Conservation (phyloP, 179 eudicot species). For the Beta macrorhiza region DNA sequence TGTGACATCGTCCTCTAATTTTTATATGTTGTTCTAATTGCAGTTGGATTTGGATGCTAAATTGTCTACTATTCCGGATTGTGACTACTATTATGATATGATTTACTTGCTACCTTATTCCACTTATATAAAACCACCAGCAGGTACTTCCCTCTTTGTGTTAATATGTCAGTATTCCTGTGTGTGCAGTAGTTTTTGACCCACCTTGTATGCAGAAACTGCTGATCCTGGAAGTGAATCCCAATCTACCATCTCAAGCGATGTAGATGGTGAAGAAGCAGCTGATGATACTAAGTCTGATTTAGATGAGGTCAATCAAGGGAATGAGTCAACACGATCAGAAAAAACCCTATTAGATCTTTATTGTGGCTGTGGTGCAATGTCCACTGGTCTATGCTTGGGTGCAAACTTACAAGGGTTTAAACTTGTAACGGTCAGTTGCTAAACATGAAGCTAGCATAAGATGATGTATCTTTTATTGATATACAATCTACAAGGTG, state of each 20-base stretch:
- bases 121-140: constrained; percentile 34
- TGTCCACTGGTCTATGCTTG: constrained; percentile 85
- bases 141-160: constrained; percentile 31
- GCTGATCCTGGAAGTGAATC: constrained; percentile 39
- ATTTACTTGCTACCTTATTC: constrained; percentile 38
- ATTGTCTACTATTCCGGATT: constrained; percentile 30
- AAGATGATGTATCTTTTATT: no score
- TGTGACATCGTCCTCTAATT: no score
- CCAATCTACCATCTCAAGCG: constrained; percentile 58
- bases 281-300: constrained; percentile 14
- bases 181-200: neutral
- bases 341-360: constrained; percentile 56
- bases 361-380: constrained; percentile 82
- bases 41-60: constrained; percentile 45
- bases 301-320: constrained; percentile 16
- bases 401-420: constrained; percentile 60
- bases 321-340: neutral
- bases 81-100: constrained; percentile 63
- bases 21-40: neutral
- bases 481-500: neutral
- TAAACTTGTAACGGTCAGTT: constrained; percentile 64
- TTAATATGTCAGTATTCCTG: neutral
- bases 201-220: constrained; percentile 30
- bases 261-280: constrained; percentile 29
- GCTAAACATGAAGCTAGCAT: neutral